Evolutionary conservation across 495 filamentous ascomycete genomes (phyloP).

Genomic region (Letharia columbiana): DNA sequence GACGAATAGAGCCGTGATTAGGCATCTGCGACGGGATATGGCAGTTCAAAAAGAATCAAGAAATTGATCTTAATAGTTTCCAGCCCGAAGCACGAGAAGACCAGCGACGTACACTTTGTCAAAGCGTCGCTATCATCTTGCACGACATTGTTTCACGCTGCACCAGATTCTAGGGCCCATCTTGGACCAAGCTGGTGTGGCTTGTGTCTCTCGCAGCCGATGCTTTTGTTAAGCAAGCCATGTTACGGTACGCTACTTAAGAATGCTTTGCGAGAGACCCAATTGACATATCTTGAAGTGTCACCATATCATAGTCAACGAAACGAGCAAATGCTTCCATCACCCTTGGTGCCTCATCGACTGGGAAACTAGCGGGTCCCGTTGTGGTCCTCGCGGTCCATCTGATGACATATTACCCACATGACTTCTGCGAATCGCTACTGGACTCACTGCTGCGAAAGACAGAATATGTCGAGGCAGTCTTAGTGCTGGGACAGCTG

Average conservation of each 20-base stretch:
- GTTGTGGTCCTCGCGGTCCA: neutral
- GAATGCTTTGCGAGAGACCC: neutral
- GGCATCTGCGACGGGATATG: constrained; percentile 25
- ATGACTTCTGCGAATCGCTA: neutral
- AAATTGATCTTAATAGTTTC: neutral
- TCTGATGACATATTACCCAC: neutral
- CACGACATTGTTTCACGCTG: no score
- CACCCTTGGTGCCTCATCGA: neutral
- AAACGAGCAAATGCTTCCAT: neutral
- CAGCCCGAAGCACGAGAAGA: neutral
- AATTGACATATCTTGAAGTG: neutral
- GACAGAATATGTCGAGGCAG: neutral
- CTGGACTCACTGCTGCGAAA: neutral
- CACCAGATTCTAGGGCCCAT: no score
- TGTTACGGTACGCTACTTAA: neutral
- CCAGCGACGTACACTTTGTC: neutral
- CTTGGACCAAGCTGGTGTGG: no score
- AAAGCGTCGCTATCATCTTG: neutral
- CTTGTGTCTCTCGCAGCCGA: no score
- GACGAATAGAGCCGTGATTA: constrained; percentile 40
- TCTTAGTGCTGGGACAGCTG: neutral
- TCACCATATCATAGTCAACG: neutral
- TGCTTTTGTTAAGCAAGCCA: no score
- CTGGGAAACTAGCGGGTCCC: neutral
- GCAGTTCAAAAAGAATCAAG: constrained; percentile 11